A percentile compares a stretch with the other conserved stretches of the same genome.
Evolutionary conservation across 2,329 filamentous ascomycete species (phyloP).

Genomic region (Endoconidiophora laricicola): DNA sequence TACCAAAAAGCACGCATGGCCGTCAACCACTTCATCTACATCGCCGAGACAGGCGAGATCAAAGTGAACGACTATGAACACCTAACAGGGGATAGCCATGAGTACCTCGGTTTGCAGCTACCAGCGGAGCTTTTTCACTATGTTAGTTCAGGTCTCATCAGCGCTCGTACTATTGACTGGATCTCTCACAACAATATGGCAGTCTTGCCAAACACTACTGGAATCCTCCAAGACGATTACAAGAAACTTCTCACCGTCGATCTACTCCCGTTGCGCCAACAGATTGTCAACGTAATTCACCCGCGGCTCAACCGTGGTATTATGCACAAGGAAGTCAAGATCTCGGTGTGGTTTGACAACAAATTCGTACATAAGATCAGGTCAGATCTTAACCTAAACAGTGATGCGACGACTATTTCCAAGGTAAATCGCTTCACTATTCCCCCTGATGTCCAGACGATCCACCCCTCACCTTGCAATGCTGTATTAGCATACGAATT

Average conservation of each 20-base stretch:
- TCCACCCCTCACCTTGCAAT: constrained; percentile 14
- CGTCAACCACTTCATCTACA: constrained; percentile 73
- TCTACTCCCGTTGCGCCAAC: constrained; percentile 57
- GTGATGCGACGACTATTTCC: constrained; percentile 36
- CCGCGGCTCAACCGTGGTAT: constrained; percentile 71
- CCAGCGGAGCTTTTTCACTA: constrained; percentile 86
- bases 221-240: constrained; percentile 65
- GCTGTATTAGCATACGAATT: constrained; percentile 43
- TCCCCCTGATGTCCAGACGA: constrained; percentile 14
- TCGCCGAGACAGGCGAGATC: constrained; percentile 61
- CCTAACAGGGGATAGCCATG: constrained; percentile 68
- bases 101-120: constrained; percentile 78
- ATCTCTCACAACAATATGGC: constrained; percentile 65
- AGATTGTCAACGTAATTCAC: constrained; percentile 61
- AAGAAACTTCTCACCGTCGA: constrained; percentile 59
- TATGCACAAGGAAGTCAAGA: constrained; percentile 57
- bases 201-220: constrained; percentile 72
- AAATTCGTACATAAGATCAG: constrained; percentile 47
- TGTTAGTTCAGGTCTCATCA: constrained; percentile 65
- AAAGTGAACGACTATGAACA: constrained; percentile 55
- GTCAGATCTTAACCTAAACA: constrained; percentile 5
- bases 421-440: constrained; percentile 33
- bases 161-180: constrained; percentile 63
- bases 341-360: constrained; percentile 72
- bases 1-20: constrained; percentile 76